A percentile compares a stretch with the other conserved stretches of the same genome.
phyloP scores from a whole-genome alignment of 352 stramenopile species.

The Pythium chondricola region DNA sequence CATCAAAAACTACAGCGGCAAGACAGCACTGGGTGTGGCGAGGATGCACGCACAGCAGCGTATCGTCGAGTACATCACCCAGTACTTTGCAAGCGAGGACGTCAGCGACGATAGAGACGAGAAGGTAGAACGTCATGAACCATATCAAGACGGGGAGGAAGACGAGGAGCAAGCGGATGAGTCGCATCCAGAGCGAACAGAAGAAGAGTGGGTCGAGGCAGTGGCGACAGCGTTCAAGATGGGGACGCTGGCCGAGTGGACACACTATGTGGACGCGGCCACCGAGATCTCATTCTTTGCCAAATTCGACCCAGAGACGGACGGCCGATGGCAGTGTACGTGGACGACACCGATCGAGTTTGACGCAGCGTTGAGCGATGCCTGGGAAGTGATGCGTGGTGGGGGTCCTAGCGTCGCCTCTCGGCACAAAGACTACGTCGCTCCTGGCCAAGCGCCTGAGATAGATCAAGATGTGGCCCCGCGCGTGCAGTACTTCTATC shows the following conservation, averaged over 20 bases:
- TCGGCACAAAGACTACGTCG: too few species aligned
- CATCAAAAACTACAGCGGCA: constrained; percentile 75
- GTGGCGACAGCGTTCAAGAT: constrained; percentile 40
- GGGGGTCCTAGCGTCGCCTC: constrained; percentile 13
- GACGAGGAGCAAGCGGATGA: constrained; percentile 13
- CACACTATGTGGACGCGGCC: constrained; percentile 56
- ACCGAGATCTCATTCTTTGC: constrained; percentile 53
- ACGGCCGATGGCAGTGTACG: constrained; percentile 20
- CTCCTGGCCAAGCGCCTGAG: too few species aligned
- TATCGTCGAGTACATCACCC: constrained; percentile 53
- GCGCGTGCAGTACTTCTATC: constrained; percentile 51
- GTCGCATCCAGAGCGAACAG: constrained; percentile 11
- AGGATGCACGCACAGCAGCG: constrained; percentile 54
- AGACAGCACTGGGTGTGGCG: constrained; percentile 68
- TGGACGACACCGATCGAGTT: constrained; percentile 73
- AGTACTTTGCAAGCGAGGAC: constrained; percentile 41
- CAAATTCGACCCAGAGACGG: background rate
- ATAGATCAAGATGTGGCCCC: too few species aligned
- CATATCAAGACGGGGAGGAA: constrained; percentile 5
- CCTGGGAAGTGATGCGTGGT: constrained; percentile 52
- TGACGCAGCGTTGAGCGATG: constrained; percentile 45
- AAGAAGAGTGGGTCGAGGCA: constrained; percentile 38
- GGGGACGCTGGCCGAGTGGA: constrained; percentile 63
- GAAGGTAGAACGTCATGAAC: constrained; percentile 2
- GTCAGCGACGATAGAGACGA: background rate